Percentiles rank a stretch among this genome's conserved stretches.
These are phyloP conservation scores for Spongispora temasekensis DNA, from an alignment of 1,284 basidiomycete genomes.

Conservation along the genomic window DNA sequence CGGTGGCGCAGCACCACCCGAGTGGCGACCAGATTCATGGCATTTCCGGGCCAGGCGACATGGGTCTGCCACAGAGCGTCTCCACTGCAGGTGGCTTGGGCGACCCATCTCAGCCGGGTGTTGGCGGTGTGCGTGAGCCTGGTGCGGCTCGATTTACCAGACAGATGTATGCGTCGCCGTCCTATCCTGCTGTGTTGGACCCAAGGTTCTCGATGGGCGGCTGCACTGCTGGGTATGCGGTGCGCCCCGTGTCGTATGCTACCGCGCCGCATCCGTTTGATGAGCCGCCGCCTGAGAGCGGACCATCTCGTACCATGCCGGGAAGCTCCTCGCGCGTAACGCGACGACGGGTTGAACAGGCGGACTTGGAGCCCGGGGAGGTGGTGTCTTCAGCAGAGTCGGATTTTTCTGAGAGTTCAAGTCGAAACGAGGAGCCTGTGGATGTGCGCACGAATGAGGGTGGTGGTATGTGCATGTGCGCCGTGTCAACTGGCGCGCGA, in stretches of 20 bases:
- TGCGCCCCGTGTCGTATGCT: background rate
- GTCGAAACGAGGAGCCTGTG: conserved; percentile 24
- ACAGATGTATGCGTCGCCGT: background rate
- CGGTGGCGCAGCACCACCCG: background rate
- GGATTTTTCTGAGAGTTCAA: conserved; percentile 29
- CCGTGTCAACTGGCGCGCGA: background rate
- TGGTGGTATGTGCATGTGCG: conserved; percentile 12
- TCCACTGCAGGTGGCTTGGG: conserved; percentile 10
- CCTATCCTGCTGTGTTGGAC: conserved; percentile 16
- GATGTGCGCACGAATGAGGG: background rate
- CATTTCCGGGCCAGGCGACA: conserved; percentile 20
- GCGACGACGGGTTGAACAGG: background rate
- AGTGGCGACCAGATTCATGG: conserved; percentile 18
- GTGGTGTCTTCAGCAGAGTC: conserved; percentile 28
- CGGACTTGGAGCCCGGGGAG: conserved; percentile 28
- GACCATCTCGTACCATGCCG: conserved; percentile 5
- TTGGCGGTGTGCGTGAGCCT: conserved; percentile 21
- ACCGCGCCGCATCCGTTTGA: background rate
- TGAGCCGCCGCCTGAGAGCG: background rate
- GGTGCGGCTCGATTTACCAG: conserved; percentile 14
- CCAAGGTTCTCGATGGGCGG: conserved; percentile 9
- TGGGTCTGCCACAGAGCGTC: conserved; percentile 18
- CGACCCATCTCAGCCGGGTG: conserved; percentile 22
- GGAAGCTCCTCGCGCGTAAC: background rate
- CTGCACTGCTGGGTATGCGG: background rate